These are phyloP conservation scores for Mycena amicta DNA, from an alignment of 768 basidiomycete genomes.

Conservation along the genomic window DNA sequence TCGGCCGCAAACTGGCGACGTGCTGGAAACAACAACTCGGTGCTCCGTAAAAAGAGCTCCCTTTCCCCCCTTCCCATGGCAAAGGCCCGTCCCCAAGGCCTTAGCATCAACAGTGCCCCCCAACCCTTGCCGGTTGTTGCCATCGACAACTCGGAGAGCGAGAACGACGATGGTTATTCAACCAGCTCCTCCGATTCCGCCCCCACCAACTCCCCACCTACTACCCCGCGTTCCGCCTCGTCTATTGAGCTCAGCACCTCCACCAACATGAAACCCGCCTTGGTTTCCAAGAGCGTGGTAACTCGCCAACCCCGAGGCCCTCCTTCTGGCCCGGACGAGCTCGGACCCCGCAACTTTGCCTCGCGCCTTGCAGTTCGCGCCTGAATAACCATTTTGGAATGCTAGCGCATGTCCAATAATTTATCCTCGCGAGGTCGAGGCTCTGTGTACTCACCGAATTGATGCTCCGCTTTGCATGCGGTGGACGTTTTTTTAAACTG, in stretches of 20 bases:
- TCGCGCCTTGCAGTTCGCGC: conserved; percentile 42
- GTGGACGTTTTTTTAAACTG: conserved; percentile 5
- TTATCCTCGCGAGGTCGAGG: conserved; percentile 25
- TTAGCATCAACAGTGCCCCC: conserved; percentile 58
- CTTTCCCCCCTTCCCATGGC: conserved; percentile 45
- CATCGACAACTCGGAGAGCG: conserved; percentile 55
- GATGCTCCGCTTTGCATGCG: conserved; percentile 3
- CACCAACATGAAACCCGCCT: conserved; percentile 72
- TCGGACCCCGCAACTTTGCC: conserved; percentile 89
- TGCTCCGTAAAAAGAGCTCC: conserved; percentile 51
- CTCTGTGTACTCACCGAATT: conserved; percentile 7
- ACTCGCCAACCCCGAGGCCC: conserved; percentile 79
- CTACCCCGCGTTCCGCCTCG: conserved; percentile 73
- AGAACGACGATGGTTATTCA: conserved; percentile 64
- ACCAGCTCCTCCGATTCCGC: conserved; percentile 59
- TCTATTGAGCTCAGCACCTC: conserved; percentile 66
- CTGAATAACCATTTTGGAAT: conserved; percentile 4
- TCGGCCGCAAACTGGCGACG: conserved; percentile 81
- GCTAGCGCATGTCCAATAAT: conserved; percentile 13
- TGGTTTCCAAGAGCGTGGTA: conserved; percentile 47
- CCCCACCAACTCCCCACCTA: conserved; percentile 64
- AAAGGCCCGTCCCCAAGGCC: conserved; percentile 65
- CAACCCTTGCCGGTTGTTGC: conserved; percentile 57
- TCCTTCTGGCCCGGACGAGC: conserved; percentile 83
- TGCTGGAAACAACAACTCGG: conserved; percentile 70